Evolutionary conservation across 169 alveolate species (phyloP), one percentile per base, ranked within the genome.

Genomic region (Plasmodium cynomolgi): DNA sequence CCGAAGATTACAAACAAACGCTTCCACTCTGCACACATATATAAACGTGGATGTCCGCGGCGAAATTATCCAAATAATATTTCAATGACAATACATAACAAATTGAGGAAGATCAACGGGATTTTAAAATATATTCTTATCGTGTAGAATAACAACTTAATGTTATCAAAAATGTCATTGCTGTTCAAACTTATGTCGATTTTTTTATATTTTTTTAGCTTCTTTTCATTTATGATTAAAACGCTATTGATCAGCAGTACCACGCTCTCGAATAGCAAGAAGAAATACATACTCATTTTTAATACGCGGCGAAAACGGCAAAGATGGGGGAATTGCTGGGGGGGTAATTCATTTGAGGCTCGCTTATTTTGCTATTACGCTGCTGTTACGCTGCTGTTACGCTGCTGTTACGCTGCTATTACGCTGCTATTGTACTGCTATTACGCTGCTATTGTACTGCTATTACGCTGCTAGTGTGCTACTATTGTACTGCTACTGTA

Each of bases 251-350:
- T 88, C 91, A 88, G 90, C 94, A 88, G 54, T 62, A 88, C 91
- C 54, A 88, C 83, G 72, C 94, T 88, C 34, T 88, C 94, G 47
- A 88, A 88, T 68, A 88, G 50, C 82, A 88, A 41, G 83, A 88
- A 88, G 82, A 88, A 58, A 68, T 88, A 88, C 94, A 88, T 88
- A 88, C 94, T 88, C 94, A 88, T 88, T 88, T 88, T 88, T 81
- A 68, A 17, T 56, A 88, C 71, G 72, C 17, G 33, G 44, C 34
- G 41, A 68, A 8, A 72, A 29, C 23, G 17, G 77, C 77, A 44
- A 71, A 84, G 77, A 68, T 34, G 39, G 26, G 75, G 13, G 26
- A 62, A 62, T 81, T 39, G 20, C 13, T 81, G 54, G 50, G 71
- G 71, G 50, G 6, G 41, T 54, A 23, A 54, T 54, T 72, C 88